A percentile compares a stretch with the other conserved stretches of the same genome.
Evolutionary conservation across 2,329 filamentous ascomycete species (phyloP).

Genomic region (Aspergillus eucalypticola): DNA sequence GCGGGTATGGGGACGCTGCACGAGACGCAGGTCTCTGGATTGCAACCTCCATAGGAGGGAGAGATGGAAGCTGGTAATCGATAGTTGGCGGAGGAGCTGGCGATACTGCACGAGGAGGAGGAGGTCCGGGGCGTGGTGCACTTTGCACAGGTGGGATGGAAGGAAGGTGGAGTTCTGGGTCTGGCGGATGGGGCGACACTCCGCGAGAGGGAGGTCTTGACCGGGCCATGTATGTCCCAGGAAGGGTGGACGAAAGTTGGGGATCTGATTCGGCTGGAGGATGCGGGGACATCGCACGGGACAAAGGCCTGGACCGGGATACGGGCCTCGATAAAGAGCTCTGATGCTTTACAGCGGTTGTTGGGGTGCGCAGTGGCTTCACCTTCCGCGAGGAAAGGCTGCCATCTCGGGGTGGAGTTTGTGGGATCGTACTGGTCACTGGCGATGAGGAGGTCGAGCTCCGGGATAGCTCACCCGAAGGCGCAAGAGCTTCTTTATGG

Average conservation of each 20-base stretch:
- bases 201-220: conserved; percentile 22
- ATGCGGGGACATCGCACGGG: conserved; percentile 30
- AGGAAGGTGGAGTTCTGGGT: conserved; percentile 19
- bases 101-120: conserved; percentile 14
- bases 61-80: conserved; percentile 4
- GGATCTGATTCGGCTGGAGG: conserved; percentile 18
- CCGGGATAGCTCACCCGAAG: conserved; percentile 36
- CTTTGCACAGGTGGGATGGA: conserved; percentile 10
- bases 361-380: conserved; percentile 39
- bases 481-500: conserved; percentile 54
- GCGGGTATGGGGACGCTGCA: conserved; percentile 16
- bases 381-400: conserved; percentile 28
- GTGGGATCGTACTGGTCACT: conserved; percentile 38
- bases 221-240: conserved; percentile 3
- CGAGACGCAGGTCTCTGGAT: conserved; percentile 13
- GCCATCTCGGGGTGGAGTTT: conserved; percentile 38
- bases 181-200: conserved; percentile 6
- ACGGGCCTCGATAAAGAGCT: conserved; percentile 36
- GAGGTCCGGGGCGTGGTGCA: conserved; percentile 6
- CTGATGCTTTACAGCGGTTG: conserved; percentile 41
- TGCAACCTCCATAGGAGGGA: conserved; percentile 11
- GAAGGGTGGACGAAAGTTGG: conserved; percentile 11
- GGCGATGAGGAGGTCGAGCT: conserved; percentile 36
- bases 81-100: conserved; percentile 11
- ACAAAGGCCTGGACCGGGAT: conserved; percentile 34